Base-by-base conservation (phyloP, 2,329 filamentous ascomycete species). In the Penicillium corylophilum region DNA sequence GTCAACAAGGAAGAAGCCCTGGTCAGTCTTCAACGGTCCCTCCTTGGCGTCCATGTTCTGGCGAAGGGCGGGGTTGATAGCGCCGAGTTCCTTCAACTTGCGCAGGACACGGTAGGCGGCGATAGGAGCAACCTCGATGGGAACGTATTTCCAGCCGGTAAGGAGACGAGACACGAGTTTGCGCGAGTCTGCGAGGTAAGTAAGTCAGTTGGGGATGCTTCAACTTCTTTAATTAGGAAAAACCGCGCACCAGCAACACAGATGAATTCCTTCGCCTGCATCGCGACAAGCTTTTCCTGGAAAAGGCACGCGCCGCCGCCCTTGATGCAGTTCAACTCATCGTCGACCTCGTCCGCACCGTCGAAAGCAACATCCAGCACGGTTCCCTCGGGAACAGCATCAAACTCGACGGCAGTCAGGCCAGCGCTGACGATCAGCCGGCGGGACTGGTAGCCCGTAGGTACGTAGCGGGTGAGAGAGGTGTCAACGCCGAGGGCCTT, bases 251-350 rank as follows among this genome's bases (percentile, higher is more conserved):
- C 87, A 50, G 90, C 90, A 51, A 95, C 90, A 64, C 89, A 93
- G 56, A 96, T 81, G 66, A 96, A 96, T 68, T 89, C 89, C 73
- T 85, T 88, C 3, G 90, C 87, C 44, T 88, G 83, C 54, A 90
- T 84, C 5, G 92, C 92, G 4, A 99, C 92, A 31, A 99, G 80
- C 78, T 99, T 99, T 77, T 99, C 94, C 73, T 97, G 94, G 77
- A 96, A 95, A 50, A 97, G 76, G 74, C 94, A 99, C n/a, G 91
- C 94, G 52, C 94, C 94, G 44, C 94, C 94, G 48, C 94, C 94
- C 78, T 97, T 97, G 77, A 99, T 97, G 68, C 93, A 90, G 74
- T 97, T 99, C 54, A 99, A 76, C 46, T 95, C 89, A 42, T 90
- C 86, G 69, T 99, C 94, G 28, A 99, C 91, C 77, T 99, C 94